Evolutionary conservation across 2,329 filamentous ascomycete genomes (phyloP).

Genomic region (Ophiostoma perfectum): DNA sequence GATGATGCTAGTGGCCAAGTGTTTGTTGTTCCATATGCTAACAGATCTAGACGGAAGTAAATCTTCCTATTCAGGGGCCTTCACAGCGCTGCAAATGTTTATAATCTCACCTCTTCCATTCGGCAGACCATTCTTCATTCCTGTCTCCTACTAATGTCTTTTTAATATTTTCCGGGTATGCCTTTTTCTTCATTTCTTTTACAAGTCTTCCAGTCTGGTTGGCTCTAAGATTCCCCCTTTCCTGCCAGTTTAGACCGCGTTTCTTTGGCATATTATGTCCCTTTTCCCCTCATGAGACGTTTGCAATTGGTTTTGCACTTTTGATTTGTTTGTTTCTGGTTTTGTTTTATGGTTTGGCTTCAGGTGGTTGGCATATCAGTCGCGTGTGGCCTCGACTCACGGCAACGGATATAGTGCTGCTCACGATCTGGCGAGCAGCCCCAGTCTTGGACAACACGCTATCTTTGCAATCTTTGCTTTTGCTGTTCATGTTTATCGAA

Average conservation of each 20-base stretch:
- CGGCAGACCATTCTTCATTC: neutral
- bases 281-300: neutral
- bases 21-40: neutral
- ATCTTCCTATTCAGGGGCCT: neutral
- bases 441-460: too few species aligned
- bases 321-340: neutral
- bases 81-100: neutral
- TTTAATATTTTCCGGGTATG: neutral
- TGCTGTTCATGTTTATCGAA: too few species aligned
- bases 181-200: slow-evolving; percentile 1
- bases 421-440: too few species aligned
- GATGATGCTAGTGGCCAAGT: neutral
- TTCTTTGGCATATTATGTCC: neutral
- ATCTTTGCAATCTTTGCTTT: too few species aligned
- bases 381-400: too few species aligned
- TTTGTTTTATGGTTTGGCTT: neutral
- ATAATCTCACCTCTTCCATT: neutral
- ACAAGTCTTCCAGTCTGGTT: slow-evolving; percentile 1
- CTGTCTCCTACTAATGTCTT: neutral
- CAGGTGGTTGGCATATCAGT: too few species aligned
- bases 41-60: slow-evolving; percentile 4
- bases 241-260: slow-evolving; percentile 18
- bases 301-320: neutral
- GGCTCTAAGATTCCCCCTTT: slow-evolving; percentile 21
- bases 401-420: too few species aligned